Base-by-base conservation (phyloP, 164 flowering plant species). In the Dillenia suffruticosa region DNA sequence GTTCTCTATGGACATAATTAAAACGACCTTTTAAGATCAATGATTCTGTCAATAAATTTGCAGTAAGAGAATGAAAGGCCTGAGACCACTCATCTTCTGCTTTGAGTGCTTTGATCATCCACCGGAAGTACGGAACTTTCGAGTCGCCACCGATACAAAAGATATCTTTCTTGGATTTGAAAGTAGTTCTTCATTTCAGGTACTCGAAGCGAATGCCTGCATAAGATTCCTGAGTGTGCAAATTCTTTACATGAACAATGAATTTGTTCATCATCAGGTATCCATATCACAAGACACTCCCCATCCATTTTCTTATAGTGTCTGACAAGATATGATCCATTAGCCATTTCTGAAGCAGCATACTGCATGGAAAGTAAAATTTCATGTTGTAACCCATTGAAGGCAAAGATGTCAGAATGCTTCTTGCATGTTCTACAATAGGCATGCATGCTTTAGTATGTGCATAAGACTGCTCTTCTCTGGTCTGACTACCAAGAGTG, bases 391-490 rank as follows among this genome's bases (percentile, higher is more conserved):
- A 83, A 70, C 10, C 65, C 68, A 53, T 65, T 83, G 67, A 87
- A 87, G 26, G 93, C 85, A 71, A 74, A 84, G 56, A 86, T 2
- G 85, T 77, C n/a, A 87, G 83, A 59, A 82, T 57, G 43, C 68
- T 65, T 43, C 82, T 74, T 26, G 87, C 86, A 62, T 87, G 86
- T 62, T 84, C 85, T 71, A 84, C 89, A 55, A 87, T 74, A 11
- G 93, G 93, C 40, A 82, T 74, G 63, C 77, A 70, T 13, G 90
- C 81, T 69, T 77, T 84, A 11, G 55, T 51, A 66, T 64, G 77
- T 68, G 71, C 53, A 64, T 77, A 71, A 49, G 68, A 76, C 63
- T 66, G 56, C 63, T 76, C 81, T 58, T 73, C 79, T 56, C 64
- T 63, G 15, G 79, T 58, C 57, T 73, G 77, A 66, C 61, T 69